Conservation (phyloP, 371 early-diverging fungal species). For the Mortierella sp. region DNA sequence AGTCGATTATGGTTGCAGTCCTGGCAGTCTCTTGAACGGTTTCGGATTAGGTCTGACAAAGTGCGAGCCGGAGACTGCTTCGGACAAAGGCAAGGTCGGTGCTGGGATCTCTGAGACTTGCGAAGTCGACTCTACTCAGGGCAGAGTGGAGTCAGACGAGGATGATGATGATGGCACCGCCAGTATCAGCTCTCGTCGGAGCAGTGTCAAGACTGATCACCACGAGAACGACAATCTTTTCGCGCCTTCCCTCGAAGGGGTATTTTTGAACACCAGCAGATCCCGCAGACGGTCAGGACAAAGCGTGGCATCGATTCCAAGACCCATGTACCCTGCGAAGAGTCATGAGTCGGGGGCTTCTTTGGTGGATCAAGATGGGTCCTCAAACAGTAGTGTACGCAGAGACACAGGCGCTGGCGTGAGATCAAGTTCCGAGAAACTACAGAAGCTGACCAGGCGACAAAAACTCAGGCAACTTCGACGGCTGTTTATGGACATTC, state of each 20-base stretch:
- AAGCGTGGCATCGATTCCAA: not conserved
- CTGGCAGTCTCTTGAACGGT: conserved; percentile 39
- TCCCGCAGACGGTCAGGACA: conserved; percentile 15
- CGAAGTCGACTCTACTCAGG: not conserved
- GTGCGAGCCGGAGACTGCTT: not conserved
- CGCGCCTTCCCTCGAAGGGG: conserved; percentile 49
- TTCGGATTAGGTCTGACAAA: conserved; percentile 36
- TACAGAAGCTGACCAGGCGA: conserved; percentile 26
- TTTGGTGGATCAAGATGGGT: not conserved
- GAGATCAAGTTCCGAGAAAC: not conserved
- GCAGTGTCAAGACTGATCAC: conserved; percentile 29
- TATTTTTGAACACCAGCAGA: conserved; percentile 30
- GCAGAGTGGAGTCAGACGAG: conserved; percentile 15
- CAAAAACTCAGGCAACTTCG: conserved; percentile 47
- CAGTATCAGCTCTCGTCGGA: conserved; percentile 36
- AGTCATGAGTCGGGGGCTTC: not conserved
- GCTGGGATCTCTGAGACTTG: not conserved
- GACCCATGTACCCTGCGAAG: not conserved
- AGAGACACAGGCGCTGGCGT: not conserved
- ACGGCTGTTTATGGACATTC: conserved; percentile 53
- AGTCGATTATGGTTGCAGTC: conserved; percentile 47
- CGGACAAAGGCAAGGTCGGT: not conserved
- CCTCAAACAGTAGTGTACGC: not conserved
- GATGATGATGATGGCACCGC: conserved; percentile 45
- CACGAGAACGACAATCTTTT: conserved; percentile 46